phyloP scores from a whole-genome alignment of 495 filamentous ascomycete genomes.

The Mycothermus thermophilus region DNA sequence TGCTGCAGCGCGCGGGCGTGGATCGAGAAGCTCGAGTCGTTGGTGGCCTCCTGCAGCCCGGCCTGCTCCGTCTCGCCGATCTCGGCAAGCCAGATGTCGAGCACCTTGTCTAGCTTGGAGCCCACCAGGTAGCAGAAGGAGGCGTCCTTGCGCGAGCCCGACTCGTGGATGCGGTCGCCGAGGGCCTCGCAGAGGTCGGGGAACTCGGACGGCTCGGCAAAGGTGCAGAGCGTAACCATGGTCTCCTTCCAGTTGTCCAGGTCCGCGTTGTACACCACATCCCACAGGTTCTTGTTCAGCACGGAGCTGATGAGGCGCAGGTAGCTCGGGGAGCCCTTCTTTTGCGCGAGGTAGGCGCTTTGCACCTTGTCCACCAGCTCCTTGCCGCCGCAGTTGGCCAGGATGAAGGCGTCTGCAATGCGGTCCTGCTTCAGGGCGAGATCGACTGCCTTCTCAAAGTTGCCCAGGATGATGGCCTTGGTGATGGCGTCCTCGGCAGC shows the following conservation, averaged over 20 bases:
- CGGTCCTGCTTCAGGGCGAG: constrained; percentile 77
- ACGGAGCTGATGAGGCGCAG: constrained; percentile 80
- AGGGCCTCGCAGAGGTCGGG: constrained; percentile 92
- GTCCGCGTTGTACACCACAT: constrained; percentile 92
- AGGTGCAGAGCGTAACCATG: constrained; percentile 90
- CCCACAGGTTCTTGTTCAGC: constrained; percentile 94
- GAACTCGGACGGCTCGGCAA: constrained; percentile 80
- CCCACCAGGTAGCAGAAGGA: constrained; percentile 92
- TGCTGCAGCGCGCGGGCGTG: constrained; percentile 79
- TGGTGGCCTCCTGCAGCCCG: constrained; percentile 48
- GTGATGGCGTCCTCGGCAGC: constrained; percentile 81
- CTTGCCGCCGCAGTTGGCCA: constrained; percentile 92
- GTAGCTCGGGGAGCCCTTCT: constrained; percentile 75
- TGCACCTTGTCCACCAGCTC: constrained; percentile 90
- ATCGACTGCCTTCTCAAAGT: constrained; percentile 81
- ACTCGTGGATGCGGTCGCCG: constrained; percentile 79
- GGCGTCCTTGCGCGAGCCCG: constrained; percentile 64
- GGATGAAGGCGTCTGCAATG: constrained; percentile 93
- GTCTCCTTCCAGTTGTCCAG: constrained; percentile 90
- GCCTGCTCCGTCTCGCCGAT: constrained; percentile 68
- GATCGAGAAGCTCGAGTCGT: constrained; percentile 75
- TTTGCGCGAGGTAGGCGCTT: constrained; percentile 75
- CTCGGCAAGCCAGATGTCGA: constrained; percentile 83
- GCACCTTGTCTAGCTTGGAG: constrained; percentile 93
- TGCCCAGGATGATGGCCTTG: constrained; percentile 68